Evolutionary conservation across 495 filamentous ascomycete genomes (phyloP).

Genomic region (Daldinia decipiens): DNA sequence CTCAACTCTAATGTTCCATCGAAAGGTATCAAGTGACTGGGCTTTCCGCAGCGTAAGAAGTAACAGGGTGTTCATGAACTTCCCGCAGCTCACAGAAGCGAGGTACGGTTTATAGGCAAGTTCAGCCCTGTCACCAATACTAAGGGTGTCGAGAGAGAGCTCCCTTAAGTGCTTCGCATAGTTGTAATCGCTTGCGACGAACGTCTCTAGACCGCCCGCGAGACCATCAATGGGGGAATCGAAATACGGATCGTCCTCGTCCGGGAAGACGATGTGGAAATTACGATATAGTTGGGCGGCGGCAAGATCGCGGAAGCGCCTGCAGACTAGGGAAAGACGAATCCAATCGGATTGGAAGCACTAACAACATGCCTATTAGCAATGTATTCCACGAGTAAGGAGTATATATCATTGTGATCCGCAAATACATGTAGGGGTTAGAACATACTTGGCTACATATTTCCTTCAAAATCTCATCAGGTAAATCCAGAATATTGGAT

Average conservation of each 20-base stretch:
- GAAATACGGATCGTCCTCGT: constrained; percentile 60
- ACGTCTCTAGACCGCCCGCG: constrained; percentile 66
- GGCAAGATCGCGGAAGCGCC: constrained; percentile 65
- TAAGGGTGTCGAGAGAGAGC: constrained; percentile 61
- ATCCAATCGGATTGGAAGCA: constrained; percentile 60
- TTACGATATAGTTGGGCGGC: constrained; percentile 66
- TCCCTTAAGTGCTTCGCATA: constrained; percentile 66
- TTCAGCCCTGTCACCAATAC: constrained; percentile 57
- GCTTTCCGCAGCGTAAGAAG: constrained; percentile 65
- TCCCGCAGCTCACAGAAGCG: constrained; percentile 62
- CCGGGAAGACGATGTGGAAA: constrained; percentile 66
- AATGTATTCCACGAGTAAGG: neutral
- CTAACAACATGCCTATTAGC: constrained; percentile 42
- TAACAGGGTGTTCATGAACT: constrained; percentile 69
- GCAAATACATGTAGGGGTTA: neutral
- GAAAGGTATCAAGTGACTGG: constrained; percentile 64
- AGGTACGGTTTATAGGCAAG: constrained; percentile 58
- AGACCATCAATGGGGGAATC: constrained; percentile 62
- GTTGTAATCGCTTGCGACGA: constrained; percentile 68
- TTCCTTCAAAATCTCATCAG: constrained; percentile 61
- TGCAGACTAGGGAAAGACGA: constrained; percentile 64
- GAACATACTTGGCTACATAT: constrained; percentile 60
- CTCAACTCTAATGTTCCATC: constrained; percentile 71
- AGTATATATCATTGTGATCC: neutral
- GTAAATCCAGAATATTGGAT: constrained; percentile 55